Conservation (phyloP, 1,284 basidiomycete genomes). For the Cryptococcus hybrid region DNA sequence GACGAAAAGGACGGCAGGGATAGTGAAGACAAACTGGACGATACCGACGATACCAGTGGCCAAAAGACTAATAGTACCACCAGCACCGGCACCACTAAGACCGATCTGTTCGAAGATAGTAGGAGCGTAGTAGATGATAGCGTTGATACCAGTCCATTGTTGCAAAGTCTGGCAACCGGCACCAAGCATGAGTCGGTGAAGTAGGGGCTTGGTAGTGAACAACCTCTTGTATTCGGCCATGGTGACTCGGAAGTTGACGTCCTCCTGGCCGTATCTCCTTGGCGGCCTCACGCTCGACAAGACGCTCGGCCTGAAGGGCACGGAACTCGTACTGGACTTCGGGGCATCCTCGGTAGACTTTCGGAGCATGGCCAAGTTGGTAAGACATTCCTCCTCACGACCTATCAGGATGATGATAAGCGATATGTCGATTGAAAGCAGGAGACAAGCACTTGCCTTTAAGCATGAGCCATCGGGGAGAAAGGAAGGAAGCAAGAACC, state of each 20-base stretch:
- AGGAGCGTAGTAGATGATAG: slow-evolving; percentile 46
- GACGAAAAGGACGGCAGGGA: slow-evolving; percentile 47
- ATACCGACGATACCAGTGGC: slow-evolving; percentile 81
- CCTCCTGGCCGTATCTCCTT: slow-evolving; percentile 44
- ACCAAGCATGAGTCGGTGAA: slow-evolving; percentile 44
- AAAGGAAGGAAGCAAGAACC: slow-evolving; percentile 53
- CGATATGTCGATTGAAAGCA: background rate
- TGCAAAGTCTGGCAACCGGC: slow-evolving; percentile 46
- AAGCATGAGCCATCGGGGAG: slow-evolving; percentile 60
- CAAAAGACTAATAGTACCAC: slow-evolving; percentile 48
- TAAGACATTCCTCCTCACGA: slow-evolving; percentile 68
- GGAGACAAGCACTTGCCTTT: slow-evolving; percentile 37
- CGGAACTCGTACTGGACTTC: slow-evolving; percentile 73
- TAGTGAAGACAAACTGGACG: slow-evolving; percentile 52
- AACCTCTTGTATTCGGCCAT: slow-evolving; percentile 46
- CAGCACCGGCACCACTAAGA: slow-evolving; percentile 11
- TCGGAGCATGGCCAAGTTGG: slow-evolving; percentile 63
- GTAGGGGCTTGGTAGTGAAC: slow-evolving; percentile 39
- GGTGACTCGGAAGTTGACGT: slow-evolving; percentile 34
- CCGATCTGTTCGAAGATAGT: slow-evolving; percentile 36
- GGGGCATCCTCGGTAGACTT: slow-evolving; percentile 58
- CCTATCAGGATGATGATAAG: slow-evolving; percentile 53
- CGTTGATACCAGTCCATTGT: slow-evolving; percentile 46
- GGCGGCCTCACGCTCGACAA: slow-evolving; percentile 64
- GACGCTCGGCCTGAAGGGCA: slow-evolving; percentile 73